Evolutionary conservation across 169 alveolate genomes (phyloP), one percentile per base, ranked within the genome.

Genomic region (Eimeria acervulina): DNA sequence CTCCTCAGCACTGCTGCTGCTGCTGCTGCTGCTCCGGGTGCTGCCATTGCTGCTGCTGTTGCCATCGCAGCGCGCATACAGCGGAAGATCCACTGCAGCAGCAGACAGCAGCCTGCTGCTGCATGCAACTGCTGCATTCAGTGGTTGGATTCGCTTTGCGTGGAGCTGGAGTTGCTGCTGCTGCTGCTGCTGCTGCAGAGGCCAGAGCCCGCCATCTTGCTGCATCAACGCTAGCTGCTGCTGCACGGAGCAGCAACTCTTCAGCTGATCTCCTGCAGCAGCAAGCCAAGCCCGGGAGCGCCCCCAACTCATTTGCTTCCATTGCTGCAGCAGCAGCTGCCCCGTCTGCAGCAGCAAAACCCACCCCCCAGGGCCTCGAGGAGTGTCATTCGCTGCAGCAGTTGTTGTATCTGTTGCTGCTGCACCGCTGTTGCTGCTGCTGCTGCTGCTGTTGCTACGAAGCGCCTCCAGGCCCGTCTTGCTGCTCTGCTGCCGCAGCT

Each of bases 71-170:
- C 84, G 85, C 70, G 93, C 70, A 47, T 93, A 93, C 44, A 93
- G 93, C 68, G 96, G 96, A 13, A 80, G 87, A 68, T 93, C 96
- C 26, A 51, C 84, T 36, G 96, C 96, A 21, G 93, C 85, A 83
- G 93, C 89, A 31, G 88, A 80, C 52, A 93, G 36, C 44, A 93
- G 93, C 59, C 93, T 87, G 66, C 87, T 47, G 74, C 40, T 59
- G 63, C 68, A 72, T 13, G 96, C 61, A 36, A 83, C 83, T 17
- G 90, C 93, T 55, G 91, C 70, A 28, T 26, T n/a, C 59, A 76
- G 78, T 40, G 85, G 80, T 63, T 44, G 96, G 68, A 78, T 38
- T 26, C 84, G 83, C 70, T 68, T 21, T 63, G 44, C 40, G 38
- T 19, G 78, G 80, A 61, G 76, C 92, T 40, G 76, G 74, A 31